Evolutionary conservation across 768 basidiomycete species (phyloP).

Genomic region (Suillus tomentosus): DNA sequence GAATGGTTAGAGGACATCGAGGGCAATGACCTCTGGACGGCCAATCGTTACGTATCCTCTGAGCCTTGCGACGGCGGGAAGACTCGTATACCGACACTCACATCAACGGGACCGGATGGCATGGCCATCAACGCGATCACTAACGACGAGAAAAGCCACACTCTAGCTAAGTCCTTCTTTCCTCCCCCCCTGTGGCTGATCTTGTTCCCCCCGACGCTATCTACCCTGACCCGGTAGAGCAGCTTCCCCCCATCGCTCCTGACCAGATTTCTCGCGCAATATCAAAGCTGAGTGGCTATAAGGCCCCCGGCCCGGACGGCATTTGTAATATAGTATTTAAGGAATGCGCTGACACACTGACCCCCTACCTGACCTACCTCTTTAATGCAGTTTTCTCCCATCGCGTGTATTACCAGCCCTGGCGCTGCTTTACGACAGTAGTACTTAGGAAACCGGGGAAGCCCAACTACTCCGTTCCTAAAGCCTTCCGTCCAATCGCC

Average conservation of each 20-base stretch:
- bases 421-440: constrained; percentile 29
- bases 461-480: constrained; percentile 34
- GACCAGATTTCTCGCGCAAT: constrained; percentile 16
- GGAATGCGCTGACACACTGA: constrained; percentile 12
- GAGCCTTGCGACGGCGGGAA: neutral
- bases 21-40: constrained; percentile 9
- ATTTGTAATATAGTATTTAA: constrained; percentile 26
- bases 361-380: constrained; percentile 13
- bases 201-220: neutral
- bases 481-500: constrained; percentile 40
- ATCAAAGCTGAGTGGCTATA: constrained; percentile 14
- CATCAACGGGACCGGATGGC: too few relatives aligned
- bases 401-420: constrained; percentile 14
- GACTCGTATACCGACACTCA: neutral
- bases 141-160: too few relatives aligned
- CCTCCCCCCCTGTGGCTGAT: constrained; percentile 11
- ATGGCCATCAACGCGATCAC: too few relatives aligned
- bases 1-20: neutral
- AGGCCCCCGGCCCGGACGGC: constrained; percentile 28
- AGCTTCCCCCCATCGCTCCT: constrained; percentile 12
- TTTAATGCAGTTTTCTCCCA: constrained; percentile 19
- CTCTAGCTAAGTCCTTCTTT: constrained; percentile 24
- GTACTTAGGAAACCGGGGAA: constrained; percentile 39
- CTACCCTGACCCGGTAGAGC: constrained; percentile 12
- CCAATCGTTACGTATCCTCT: constrained; percentile 6